Conservation (phyloP, 2,329 filamentous ascomycete genomes). For the Blastomyces parvus region DNA sequence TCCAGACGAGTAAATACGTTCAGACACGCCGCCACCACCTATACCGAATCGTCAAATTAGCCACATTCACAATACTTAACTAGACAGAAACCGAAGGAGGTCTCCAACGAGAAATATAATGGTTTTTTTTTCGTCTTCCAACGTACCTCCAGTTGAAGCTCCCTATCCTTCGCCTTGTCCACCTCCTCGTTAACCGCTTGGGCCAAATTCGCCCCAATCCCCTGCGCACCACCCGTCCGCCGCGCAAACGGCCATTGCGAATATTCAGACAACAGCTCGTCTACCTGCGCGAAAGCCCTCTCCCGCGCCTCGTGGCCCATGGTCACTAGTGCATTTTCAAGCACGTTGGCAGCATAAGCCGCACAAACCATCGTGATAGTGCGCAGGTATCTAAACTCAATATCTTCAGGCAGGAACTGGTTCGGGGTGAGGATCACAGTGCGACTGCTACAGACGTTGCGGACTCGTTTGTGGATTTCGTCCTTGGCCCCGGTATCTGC, state of each 20-base stretch:
- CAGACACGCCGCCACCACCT: conserved; percentile 85
- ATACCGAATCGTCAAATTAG: conserved; percentile 19
- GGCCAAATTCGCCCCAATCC: conserved; percentile 85
- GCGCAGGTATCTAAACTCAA: conserved; percentile 86
- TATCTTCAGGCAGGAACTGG: conserved; percentile 84
- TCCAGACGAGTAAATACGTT: conserved; percentile 97
- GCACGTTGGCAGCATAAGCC: conserved; percentile 92
- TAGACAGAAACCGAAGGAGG: neutral
- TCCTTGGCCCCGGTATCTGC: conserved; percentile 95
- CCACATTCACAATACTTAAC: neutral
- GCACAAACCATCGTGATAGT: conserved; percentile 96
- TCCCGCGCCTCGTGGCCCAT: conserved; percentile 91
- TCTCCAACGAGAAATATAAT: neutral
- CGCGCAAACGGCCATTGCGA: conserved; percentile 94
- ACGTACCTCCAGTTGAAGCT: conserved; percentile 85
- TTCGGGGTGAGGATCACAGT: conserved; percentile 81
- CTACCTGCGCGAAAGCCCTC: conserved; percentile 90
- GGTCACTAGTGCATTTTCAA: conserved; percentile 93
- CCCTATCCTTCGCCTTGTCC: conserved; percentile 78
- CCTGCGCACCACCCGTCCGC: conserved; percentile 63
- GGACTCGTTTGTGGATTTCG: conserved; percentile 85
- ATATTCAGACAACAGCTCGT: conserved; percentile 90
- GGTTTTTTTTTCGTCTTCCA: neutral
- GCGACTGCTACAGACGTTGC: conserved; percentile 83
- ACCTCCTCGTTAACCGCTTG: conserved; percentile 82